A percentile compares a stretch with the other conserved stretches of the same genome.
phyloP scores from a whole-genome alignment of 768 basidiomycete species.

The Tylopilus vinaceipallidus region DNA sequence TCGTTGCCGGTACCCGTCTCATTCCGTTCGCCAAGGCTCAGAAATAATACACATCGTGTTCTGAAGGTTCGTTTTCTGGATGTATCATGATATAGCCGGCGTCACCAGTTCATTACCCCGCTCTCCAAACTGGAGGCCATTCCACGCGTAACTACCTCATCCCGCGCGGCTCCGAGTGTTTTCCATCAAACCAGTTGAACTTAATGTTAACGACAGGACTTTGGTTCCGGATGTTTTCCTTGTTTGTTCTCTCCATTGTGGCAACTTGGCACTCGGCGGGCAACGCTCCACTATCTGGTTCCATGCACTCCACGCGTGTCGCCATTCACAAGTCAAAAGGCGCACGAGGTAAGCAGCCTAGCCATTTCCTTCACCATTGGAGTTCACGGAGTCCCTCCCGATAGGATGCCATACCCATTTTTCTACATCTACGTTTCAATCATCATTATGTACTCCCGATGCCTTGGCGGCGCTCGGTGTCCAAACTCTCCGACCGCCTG shows the following conservation, averaged over 20 bases:
- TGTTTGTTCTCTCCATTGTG: conserved; percentile 6
- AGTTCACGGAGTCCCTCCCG: neutral
- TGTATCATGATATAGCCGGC: neutral
- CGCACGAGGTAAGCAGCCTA: neutral
- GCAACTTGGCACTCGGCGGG: conserved; percentile 1
- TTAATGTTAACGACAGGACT: neutral
- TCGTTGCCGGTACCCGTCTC: neutral
- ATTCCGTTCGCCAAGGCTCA: neutral
- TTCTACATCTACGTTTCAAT: neutral
- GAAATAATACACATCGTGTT: too few species aligned
- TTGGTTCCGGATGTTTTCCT: neutral
- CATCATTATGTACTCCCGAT: conserved; percentile 1
- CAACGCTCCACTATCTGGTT: neutral
- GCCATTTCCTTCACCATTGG: conserved; percentile 4
- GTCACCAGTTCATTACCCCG: neutral
- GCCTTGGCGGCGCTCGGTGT: neutral
- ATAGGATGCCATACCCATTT: neutral
- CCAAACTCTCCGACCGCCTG: conserved; percentile 7
- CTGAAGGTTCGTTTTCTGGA: neutral
- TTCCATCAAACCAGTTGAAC: neutral
- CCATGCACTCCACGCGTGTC: neutral
- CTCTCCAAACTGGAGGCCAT: neutral
- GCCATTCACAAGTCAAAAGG: neutral
- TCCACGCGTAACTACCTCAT: neutral
- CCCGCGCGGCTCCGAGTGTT: neutral